Percentiles rank a stretch among this genome's conserved stretches.
phyloP scores from a whole-genome alignment of 2,329 filamentous ascomycete genomes.

The Xylaria sp. region DNA sequence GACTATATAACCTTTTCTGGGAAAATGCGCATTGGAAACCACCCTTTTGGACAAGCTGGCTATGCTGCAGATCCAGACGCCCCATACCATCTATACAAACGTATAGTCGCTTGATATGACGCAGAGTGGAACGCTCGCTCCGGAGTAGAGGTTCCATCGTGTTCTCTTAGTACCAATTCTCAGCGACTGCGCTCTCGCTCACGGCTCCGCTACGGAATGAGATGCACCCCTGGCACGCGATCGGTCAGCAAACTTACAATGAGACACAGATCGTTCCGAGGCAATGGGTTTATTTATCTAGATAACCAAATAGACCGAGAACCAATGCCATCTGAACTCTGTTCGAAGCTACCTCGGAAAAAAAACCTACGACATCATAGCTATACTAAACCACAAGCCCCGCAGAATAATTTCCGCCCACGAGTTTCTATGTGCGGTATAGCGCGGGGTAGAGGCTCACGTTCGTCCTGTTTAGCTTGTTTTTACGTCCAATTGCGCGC shows the following conservation, averaged over 20 bases:
- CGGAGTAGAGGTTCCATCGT: slow-evolving; percentile 6
- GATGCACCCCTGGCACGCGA: not conserved
- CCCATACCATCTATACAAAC: not conserved
- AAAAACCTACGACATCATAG: slow-evolving; percentile 17
- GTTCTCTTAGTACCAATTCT: not conserved
- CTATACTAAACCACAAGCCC: not conserved
- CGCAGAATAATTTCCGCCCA: not conserved
- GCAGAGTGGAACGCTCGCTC: slow-evolving; percentile 17
- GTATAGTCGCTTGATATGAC: slow-evolving; percentile 15
- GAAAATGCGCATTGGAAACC: slow-evolving; percentile 1
- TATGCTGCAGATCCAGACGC: slow-evolving; percentile 10
- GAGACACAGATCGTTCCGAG: not conserved
- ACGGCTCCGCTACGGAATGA: not conserved
- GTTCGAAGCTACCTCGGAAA: not conserved
- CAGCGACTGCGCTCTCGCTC: not conserved
- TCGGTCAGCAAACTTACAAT: not conserved
- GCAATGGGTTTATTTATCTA: not conserved
- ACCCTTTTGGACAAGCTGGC: slow-evolving; percentile 5
- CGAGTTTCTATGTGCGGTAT: not conserved
- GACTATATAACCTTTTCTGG: slow-evolving; percentile 13
- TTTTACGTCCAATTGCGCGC: slow-evolving; percentile 18
- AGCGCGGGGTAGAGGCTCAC: slow-evolving; percentile 5
- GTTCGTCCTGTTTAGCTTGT: not conserved
- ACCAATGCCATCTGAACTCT: not conserved
- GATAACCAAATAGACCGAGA: not conserved